Evolutionary conservation across 108 stramenopile species (phyloP).

Genomic region (Mayamaea pseudoterrestris): DNA sequence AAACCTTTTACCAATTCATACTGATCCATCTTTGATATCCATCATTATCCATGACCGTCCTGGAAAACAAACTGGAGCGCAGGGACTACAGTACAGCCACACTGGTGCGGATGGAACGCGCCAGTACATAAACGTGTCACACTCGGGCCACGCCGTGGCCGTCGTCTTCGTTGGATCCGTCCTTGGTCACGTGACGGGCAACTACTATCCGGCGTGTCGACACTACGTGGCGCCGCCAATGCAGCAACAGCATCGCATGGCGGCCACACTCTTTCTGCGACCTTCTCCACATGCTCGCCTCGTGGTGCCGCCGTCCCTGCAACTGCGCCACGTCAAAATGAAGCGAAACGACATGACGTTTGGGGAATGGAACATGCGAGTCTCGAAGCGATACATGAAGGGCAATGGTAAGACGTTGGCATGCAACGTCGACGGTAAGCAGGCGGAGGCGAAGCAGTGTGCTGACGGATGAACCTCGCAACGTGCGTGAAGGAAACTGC

Average conservation of each 20-base stretch:
- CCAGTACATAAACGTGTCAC: slow-evolving; percentile 38
- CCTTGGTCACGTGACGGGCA: slow-evolving; percentile 44
- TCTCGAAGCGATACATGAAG: slow-evolving; percentile 16
- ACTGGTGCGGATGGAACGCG: background rate
- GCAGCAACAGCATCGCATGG: slow-evolving; percentile 29
- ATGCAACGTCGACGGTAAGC: too few relatives aligned
- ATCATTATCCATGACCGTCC: slow-evolving; percentile 52
- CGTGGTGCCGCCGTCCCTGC: slow-evolving; percentile 24
- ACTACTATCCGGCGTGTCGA: slow-evolving; percentile 39
- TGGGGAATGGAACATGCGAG: slow-evolving; percentile 12
- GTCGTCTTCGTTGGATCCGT: slow-evolving; percentile 66
- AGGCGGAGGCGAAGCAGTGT: too few relatives aligned
- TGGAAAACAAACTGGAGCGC: slow-evolving; percentile 23
- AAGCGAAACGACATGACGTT: slow-evolving; percentile 10
- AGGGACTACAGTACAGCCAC: slow-evolving; percentile 35
- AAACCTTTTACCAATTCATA: slow-evolving; percentile 54
- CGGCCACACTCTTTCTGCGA: slow-evolving; percentile 67
- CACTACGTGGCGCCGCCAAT: slow-evolving; percentile 72
- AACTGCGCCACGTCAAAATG: slow-evolving; percentile 6
- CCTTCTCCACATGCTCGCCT: slow-evolving; percentile 38
- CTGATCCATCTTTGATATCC: slow-evolving; percentile 77
- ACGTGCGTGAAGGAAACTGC: too few relatives aligned
- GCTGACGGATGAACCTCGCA: too few relatives aligned
- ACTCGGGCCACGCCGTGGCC: slow-evolving; percentile 60
- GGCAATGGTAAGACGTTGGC: slow-evolving; percentile 4